Evolutionary conservation across 2,329 filamentous ascomycete genomes (phyloP).

Genomic region (Exophiala dermatitidis): DNA sequence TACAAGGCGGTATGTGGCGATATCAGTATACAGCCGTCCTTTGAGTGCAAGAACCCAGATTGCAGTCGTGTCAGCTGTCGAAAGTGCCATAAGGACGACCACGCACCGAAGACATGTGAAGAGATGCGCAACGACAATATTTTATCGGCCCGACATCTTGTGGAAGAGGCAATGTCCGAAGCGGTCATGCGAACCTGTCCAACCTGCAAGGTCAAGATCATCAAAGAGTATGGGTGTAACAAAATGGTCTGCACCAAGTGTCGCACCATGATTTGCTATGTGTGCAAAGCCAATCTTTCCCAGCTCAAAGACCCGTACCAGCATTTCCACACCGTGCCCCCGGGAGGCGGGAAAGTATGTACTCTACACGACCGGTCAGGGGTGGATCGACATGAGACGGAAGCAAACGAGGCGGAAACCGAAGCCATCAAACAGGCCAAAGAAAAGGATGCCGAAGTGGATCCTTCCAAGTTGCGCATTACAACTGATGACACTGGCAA

Average conservation of each 20-base stretch:
- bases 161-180: conserved; percentile 79
- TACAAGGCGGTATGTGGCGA: conserved; percentile 68
- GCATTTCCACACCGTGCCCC: conserved; percentile 50
- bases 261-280: conserved; percentile 47
- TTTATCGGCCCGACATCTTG: conserved; percentile 53
- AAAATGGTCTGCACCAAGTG: conserved; percentile 69
- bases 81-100: conserved; percentile 60
- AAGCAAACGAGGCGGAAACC: conserved; percentile 30
- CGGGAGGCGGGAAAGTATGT: conserved; percentile 40
- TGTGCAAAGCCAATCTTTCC: conserved; percentile 57
- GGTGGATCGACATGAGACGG: conserved; percentile 23
- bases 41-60: conserved; percentile 59
- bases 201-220: conserved; percentile 62
- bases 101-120: conserved; percentile 65
- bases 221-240: conserved; percentile 76
- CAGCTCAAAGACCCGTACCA: conserved; percentile 46
- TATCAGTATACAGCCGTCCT: conserved; percentile 62
- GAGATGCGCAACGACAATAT: conserved; percentile 57
- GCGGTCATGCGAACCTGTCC: conserved; percentile 67
- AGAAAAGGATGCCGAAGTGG: conserved; percentile 26
- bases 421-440: conserved; percentile 29
- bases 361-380: conserved; percentile 57
- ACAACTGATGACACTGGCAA: conserved; percentile 11
- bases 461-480: conserved; percentile 22
- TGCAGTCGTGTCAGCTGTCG: conserved; percentile 61